Evolutionary conservation across 352 stramenopile genomes (phyloP).

Genomic region (Phytophthora tubulina): DNA sequence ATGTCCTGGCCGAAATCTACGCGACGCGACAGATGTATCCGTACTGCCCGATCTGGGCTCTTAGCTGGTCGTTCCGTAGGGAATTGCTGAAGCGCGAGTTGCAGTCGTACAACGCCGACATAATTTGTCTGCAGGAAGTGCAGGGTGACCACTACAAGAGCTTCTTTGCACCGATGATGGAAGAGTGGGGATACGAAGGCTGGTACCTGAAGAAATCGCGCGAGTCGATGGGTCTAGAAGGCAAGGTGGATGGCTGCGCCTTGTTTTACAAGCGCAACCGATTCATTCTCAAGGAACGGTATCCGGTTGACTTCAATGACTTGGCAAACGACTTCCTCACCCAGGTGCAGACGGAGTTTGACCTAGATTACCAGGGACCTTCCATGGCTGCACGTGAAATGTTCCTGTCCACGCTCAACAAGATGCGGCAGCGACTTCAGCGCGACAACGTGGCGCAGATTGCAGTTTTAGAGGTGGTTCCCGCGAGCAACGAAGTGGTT

Average conservation of each 20-base stretch:
- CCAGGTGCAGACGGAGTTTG: conserved; percentile 78
- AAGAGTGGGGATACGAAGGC: conserved; percentile 96
- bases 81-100: conserved; percentile 93
- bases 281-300: conserved; percentile 92
- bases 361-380: conserved; percentile 77
- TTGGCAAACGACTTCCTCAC: conserved; percentile 79
- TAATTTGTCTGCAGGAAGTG: conserved; percentile 98
- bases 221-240: conserved; percentile 96
- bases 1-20: conserved; percentile 94
- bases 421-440: conserved; percentile 90
- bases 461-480: conserved; percentile 95
- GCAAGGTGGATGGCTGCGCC: conserved; percentile 98
- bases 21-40: conserved; percentile 95
- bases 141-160: conserved; percentile 99
- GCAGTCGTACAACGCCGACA: conserved; percentile 93
- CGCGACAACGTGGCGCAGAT: conserved; percentile 99
- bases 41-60: conserved; percentile 97
- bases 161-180: conserved; percentile 96
- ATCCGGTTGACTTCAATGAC: conserved; percentile 98
- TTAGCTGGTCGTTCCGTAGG: conserved; percentile 97
- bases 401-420: conserved; percentile 56
- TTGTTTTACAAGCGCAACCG: conserved; percentile 97
- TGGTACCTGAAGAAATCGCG: conserved; percentile 99
- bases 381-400: conserved; percentile 72
- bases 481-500: conserved; percentile 70